phyloP scores from a whole-genome alignment of 306 rosid species.

The Quercus gilva region DNA sequence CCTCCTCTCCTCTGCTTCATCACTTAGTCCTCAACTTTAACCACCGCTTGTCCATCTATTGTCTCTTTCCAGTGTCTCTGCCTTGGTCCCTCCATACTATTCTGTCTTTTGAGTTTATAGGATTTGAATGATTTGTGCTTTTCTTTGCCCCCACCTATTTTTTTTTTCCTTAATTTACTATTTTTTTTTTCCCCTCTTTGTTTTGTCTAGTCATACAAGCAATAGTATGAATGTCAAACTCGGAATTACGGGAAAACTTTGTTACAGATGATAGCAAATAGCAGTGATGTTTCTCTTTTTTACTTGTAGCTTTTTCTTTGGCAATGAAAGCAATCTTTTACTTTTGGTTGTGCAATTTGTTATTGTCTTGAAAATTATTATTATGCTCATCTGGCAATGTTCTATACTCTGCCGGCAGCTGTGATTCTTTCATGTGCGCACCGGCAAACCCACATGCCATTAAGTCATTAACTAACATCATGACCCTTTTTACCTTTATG shows the following conservation, averaged over 20 bases:
- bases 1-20: constrained; percentile 10
- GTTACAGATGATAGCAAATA: constrained; percentile 47
- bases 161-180: neutral
- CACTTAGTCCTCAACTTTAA: constrained; percentile 24
- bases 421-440: constrained; percentile 52
- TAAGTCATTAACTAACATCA: constrained; percentile 39
- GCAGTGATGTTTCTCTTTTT: constrained; percentile 40
- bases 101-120: constrained; percentile 55
- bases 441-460: constrained; percentile 32
- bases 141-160: neutral
- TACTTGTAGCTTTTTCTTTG: constrained; percentile 35
- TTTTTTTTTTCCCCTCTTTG: constrained; percentile 12
- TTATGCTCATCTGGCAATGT: constrained; percentile 33
- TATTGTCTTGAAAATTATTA: constrained; percentile 13
- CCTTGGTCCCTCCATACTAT: constrained; percentile 44
- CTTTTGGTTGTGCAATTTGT: constrained; percentile 46
- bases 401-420: constrained; percentile 32
- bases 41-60: constrained; percentile 41
- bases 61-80: constrained; percentile 38
- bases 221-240: constrained; percentile 60
- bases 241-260: constrained; percentile 49
- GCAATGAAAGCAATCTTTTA: constrained; percentile 51
- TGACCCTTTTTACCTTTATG: constrained; percentile 36
- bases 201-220: constrained; percentile 59
- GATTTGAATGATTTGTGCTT: constrained; percentile 53